These are phyloP conservation scores for Eucalyptus urophylla DNA, from an alignment of 345 rosid species.

Conservation along the genomic window DNA sequence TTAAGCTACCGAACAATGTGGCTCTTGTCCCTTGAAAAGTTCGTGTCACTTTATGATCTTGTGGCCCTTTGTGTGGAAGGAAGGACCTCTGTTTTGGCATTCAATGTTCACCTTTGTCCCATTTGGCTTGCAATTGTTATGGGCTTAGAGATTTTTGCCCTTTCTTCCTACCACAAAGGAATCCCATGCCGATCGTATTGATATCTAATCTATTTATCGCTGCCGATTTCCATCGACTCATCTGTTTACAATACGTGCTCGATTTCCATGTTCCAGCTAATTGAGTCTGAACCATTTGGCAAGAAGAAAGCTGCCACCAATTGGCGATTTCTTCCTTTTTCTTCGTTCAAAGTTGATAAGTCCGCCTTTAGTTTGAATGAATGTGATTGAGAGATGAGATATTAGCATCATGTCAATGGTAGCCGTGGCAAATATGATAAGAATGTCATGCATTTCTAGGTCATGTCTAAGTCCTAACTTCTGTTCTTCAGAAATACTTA, in stretches of 20 bases:
- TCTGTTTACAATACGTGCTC: not conserved
- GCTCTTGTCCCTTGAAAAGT: not conserved
- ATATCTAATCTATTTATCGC: not conserved
- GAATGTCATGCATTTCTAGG: not conserved
- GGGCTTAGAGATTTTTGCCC: not conserved
- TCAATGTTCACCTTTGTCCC: not conserved
- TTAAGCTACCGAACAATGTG: not conserved
- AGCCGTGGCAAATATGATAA: not conserved
- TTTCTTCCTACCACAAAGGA: not conserved
- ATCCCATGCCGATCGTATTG: not conserved
- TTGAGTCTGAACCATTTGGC: not conserved
- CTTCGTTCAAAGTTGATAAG: not conserved
- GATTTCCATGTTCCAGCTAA: not conserved
- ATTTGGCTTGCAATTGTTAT: not conserved
- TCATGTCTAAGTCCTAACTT: not conserved
- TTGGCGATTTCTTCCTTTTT: not conserved
- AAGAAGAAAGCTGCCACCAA: not conserved
- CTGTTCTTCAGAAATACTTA: not conserved
- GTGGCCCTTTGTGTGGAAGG: not conserved
- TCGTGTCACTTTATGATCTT: not conserved
- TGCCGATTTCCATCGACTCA: not conserved
- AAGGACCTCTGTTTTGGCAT: not conserved
- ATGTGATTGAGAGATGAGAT: not conserved
- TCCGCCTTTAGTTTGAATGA: not conserved
- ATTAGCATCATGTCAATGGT: not conserved